These are phyloP conservation scores for Carallia pectinifolia DNA, from an alignment of 345 rosid genomes.

Conservation along the genomic window DNA sequence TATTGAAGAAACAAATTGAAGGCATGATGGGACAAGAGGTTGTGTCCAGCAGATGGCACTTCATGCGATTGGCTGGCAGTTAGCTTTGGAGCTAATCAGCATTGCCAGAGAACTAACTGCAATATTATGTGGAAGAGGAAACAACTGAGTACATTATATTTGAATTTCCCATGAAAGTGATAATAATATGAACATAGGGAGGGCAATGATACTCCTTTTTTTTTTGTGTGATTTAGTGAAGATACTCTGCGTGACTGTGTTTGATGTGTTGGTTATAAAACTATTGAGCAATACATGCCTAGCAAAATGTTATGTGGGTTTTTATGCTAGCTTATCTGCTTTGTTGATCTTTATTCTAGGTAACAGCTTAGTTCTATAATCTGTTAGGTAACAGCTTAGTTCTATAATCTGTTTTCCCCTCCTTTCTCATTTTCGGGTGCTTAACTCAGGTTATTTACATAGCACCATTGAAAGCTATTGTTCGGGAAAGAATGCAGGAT, in stretches of 20 bases:
- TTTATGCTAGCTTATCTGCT: too few relatives aligned
- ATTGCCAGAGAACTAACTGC: neutral
- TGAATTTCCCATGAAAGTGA: too few relatives aligned
- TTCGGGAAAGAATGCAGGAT: conserved; percentile 95
- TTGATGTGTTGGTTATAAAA: too few relatives aligned
- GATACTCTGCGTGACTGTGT: too few relatives aligned
- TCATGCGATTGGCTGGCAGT: neutral
- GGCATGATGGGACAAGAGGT: conserved; percentile 1
- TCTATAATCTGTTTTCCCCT: neutral
- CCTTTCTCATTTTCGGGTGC: conserved; percentile 1
- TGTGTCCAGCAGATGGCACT: neutral
- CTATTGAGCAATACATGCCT: too few relatives aligned
- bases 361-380: neutral
- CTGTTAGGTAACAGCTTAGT: neutral
- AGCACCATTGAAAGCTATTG: conserved; percentile 98
- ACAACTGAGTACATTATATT: too few relatives aligned
- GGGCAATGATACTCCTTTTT: too few relatives aligned
- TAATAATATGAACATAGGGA: too few relatives aligned
- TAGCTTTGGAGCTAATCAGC: neutral
- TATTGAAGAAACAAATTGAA: neutral
- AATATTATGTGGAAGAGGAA: too few relatives aligned
- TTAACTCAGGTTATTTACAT: conserved; percentile 80
- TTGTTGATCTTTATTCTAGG: neutral
- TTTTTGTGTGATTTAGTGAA: too few relatives aligned
- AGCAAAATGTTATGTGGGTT: too few relatives aligned